Percentiles rank a stretch among this genome's conserved stretches.
These are phyloP conservation scores for Dispira simplex DNA, from an alignment of 192 early-diverging fungal species.

Conservation along the genomic window DNA sequence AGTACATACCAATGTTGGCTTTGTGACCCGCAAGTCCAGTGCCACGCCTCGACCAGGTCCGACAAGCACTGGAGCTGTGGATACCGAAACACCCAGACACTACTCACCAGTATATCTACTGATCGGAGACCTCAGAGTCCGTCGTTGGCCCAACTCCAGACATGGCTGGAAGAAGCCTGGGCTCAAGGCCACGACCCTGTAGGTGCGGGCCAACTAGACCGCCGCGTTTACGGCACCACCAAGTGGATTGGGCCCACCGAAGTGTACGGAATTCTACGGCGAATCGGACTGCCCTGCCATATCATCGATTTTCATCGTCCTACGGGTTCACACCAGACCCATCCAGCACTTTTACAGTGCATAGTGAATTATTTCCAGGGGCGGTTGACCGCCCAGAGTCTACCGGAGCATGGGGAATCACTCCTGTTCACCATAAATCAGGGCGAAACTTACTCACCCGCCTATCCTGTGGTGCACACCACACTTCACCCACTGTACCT, in stretches of 20 bases:
- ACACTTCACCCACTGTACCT: conserved; percentile 43
- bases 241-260: conserved; percentile 67
- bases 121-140: conserved; percentile 15
- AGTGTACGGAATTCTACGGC: conserved; percentile 37
- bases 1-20: conserved; percentile 2
- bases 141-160: conserved; percentile 28
- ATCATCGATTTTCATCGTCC: conserved; percentile 51
- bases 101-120: conserved; percentile 30
- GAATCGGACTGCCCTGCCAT: conserved; percentile 16
- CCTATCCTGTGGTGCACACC: too few species aligned
- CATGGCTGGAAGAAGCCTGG: conserved; percentile 38
- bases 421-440: not conserved
- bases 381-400: conserved; percentile 13
- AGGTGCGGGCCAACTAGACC: conserved; percentile 35
- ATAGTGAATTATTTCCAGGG: conserved; percentile 37
- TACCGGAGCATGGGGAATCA: conserved; percentile 5
- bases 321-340: conserved; percentile 31
- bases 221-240: conserved; percentile 32
- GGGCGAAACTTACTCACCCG: too few species aligned
- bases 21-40: conserved; percentile 15
- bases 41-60: conserved; percentile 13
- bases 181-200: conserved; percentile 37
- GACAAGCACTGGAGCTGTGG: conserved; percentile 58
- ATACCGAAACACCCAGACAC: conserved; percentile 54
- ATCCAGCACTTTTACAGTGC: conserved; percentile 36